Evolutionary conservation across 257 asterid species (phyloP).

Genomic region (Rehmannia glutinosa): DNA sequence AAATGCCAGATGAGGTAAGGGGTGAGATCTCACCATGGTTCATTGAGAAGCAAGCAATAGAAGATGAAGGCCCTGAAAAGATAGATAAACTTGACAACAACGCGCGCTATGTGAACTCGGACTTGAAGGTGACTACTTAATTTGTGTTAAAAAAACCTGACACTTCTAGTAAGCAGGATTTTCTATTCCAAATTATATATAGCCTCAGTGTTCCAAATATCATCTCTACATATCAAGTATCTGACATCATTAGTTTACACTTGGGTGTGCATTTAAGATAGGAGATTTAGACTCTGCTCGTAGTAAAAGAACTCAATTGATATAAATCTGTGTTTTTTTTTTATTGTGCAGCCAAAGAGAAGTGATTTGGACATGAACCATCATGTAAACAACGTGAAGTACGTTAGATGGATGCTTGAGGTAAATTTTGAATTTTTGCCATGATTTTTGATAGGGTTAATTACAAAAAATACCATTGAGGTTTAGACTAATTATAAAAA

Average conservation of each 20-base stretch:
- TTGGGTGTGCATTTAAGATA: no score
- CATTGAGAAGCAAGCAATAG: conserved; percentile 60
- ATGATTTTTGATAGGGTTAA: no score
- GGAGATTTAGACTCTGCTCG: no score
- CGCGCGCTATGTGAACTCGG: conserved; percentile 51
- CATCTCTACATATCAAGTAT: no score
- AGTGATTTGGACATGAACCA: conserved; percentile 98
- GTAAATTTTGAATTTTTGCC: conserved; percentile 33
- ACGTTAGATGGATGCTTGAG: conserved; percentile 94
- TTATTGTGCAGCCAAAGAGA: conserved; percentile 66
- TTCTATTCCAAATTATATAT: no score
- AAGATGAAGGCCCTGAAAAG: conserved; percentile 47
- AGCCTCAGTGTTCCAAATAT: no score
- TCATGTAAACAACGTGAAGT: conserved; percentile 88
- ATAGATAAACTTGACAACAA: conserved; percentile 57
- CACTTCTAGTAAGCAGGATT: no score
- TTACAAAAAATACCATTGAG: no score
- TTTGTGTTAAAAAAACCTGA: no score
- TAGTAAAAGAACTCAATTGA: no score
- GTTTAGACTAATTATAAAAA: no score
- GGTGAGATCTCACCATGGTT: conserved; percentile 82
- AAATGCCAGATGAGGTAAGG: conserved; percentile 90
- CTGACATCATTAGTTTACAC: no score
- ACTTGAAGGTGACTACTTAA: conserved; percentile 53
- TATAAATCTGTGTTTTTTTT: neutral